Evolutionary conservation across 23 red algal genomes (phyloP).

Genomic region (Gracilaria vermiculophylla): DNA sequence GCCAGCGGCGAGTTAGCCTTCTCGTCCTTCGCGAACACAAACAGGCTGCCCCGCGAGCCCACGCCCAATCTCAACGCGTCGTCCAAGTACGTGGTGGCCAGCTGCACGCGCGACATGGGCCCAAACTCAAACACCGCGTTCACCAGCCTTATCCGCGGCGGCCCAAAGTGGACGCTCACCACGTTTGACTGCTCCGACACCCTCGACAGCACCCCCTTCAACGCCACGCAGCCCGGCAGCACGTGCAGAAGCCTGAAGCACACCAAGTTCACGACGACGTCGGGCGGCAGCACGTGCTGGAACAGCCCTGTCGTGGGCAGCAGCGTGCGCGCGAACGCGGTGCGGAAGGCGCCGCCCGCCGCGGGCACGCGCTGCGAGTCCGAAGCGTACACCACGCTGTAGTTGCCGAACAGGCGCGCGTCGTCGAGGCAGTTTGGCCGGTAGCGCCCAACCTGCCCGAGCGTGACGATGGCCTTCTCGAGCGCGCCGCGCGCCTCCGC

Average conservation of each 20-base stretch:
- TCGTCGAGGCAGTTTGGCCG: not conserved
- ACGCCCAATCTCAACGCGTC: conserved; percentile 19
- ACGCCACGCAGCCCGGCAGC: not conserved
- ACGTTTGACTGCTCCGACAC: not conserved
- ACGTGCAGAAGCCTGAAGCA: conserved; percentile 29
- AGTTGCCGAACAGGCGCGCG: conserved; percentile 16
- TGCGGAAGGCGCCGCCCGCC: conserved; percentile 22
- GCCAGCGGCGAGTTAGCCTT: not conserved
- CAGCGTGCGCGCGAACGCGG: not conserved
- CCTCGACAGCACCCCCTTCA: not conserved
- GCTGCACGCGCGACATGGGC: not conserved
- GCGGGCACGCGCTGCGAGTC: not conserved
- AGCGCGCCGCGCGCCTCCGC: not conserved
- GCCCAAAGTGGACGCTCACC: conserved; percentile 18
- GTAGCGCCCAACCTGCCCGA: not conserved
- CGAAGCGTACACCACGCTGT: conserved; percentile 31
- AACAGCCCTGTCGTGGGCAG: conserved; percentile 13
- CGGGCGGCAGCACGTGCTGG: conserved; percentile 40
- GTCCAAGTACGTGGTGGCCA: conserved; percentile 17
- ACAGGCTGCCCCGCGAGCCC: conserved; percentile 13
- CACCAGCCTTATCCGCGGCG: not conserved
- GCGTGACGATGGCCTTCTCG: not conserved
- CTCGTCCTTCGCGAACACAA: conserved; percentile 19
- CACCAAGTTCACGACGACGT: conserved; percentile 44
- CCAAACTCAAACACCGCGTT: conserved; percentile 39